phyloP scores from a whole-genome alignment of 352 stramenopile genomes.

The Phytopythium chamaehyphon region DNA sequence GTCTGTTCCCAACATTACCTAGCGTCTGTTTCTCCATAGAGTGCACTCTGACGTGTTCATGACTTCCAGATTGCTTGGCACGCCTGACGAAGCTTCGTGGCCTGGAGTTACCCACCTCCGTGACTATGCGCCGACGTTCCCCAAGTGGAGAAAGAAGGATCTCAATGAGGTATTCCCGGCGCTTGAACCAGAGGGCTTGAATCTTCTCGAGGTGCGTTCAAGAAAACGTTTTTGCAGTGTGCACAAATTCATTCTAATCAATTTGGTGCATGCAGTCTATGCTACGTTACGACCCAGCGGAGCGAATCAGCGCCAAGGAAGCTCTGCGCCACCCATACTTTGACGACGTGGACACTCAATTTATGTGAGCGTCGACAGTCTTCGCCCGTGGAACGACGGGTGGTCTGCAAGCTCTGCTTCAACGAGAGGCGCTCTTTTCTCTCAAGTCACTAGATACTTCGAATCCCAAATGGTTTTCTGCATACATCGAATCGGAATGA shows the following conservation, averaged over 20 bases:
- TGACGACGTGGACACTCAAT: constrained; percentile 72
- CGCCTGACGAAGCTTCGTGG: constrained; percentile 95
- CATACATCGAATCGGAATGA: too few relatives aligned
- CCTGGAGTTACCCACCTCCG: constrained; percentile 94
- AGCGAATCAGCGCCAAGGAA: constrained; percentile 78
- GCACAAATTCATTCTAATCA: too few relatives aligned
- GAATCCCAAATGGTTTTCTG: background rate
- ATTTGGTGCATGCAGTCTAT: constrained; percentile 35
- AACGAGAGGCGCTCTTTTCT: background rate
- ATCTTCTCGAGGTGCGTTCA: constrained; percentile 52
- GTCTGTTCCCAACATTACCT: constrained; percentile 12
- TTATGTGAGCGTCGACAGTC: constrained; percentile 32
- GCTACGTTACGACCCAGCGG: constrained; percentile 67
- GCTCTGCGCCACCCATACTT: constrained; percentile 83
- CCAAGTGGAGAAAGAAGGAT: constrained; percentile 93
- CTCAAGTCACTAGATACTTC: background rate
- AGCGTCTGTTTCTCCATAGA: background rate
- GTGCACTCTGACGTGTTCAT: background rate
- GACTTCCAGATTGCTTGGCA: constrained; percentile 85
- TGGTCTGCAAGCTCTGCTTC: background rate
- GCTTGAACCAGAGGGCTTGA: constrained; percentile 49
- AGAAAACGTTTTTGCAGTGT: background rate
- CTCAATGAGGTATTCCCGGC: constrained; percentile 61
- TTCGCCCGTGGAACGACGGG: background rate
- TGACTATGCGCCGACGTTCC: constrained; percentile 95